Evolutionary conservation across 2,329 filamentous ascomycete species (phyloP).

Genomic region (Hawksworthiomyces lignivorus): DNA sequence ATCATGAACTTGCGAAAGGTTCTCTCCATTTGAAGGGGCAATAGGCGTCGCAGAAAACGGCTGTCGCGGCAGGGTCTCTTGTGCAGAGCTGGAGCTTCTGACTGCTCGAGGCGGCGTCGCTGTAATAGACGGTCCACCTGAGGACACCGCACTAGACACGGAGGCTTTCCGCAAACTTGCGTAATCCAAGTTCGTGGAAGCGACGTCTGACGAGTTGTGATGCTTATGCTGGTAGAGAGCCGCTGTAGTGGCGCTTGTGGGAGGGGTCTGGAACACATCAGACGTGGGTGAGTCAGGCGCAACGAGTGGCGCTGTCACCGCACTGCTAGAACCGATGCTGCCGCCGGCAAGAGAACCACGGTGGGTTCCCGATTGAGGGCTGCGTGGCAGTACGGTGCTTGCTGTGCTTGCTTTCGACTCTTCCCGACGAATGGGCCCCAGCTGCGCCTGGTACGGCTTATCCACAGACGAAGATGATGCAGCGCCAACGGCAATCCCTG

Average conservation of each 20-base stretch:
- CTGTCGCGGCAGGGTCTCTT: slow-evolving; percentile 15
- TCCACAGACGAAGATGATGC: not conserved
- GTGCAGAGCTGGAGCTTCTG: slow-evolving; percentile 22
- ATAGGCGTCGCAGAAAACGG: not conserved
- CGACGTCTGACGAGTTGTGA: slow-evolving; percentile 37
- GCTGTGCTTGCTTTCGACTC: slow-evolving; percentile 27
- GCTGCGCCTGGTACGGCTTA: not conserved
- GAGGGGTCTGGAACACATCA: slow-evolving; percentile 43
- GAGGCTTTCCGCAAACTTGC: slow-evolving; percentile 32
- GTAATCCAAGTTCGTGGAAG: slow-evolving; percentile 27
- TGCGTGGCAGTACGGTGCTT: slow-evolving; percentile 23
- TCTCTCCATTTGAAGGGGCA: slow-evolving; percentile 14
- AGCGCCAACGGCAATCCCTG: not conserved
- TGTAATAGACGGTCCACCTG: slow-evolving; percentile 25
- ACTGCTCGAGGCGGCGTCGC: slow-evolving; percentile 26
- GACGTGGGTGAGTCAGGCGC: slow-evolving; percentile 30
- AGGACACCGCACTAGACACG: slow-evolving; percentile 33
- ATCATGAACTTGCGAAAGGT: slow-evolving; percentile 11
- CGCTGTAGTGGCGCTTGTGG: slow-evolving; percentile 30
- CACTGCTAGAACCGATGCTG: slow-evolving; percentile 6
- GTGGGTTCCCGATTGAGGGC: slow-evolving; percentile 27
- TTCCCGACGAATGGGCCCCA: slow-evolving; percentile 13
- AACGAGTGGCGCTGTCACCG: not conserved
- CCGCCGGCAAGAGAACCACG: slow-evolving; percentile 19
- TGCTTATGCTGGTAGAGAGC: slow-evolving; percentile 28